These are phyloP conservation scores for Carex kokanica DNA, from an alignment of 176 grass and related monocot species.

Conservation along the genomic window DNA sequence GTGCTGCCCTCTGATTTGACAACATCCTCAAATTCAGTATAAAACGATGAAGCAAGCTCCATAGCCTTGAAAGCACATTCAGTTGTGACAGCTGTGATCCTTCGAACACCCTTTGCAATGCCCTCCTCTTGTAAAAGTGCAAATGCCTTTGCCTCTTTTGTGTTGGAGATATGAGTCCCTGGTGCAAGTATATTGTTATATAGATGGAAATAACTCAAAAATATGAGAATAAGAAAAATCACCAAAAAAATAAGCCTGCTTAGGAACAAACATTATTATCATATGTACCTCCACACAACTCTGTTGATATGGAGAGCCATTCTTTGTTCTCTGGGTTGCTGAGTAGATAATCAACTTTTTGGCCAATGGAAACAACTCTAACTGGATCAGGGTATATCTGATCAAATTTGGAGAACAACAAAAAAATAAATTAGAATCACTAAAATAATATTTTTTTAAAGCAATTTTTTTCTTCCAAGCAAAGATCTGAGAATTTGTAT, in stretches of 20 bases:
- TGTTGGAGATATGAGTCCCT: slow-evolving; percentile 93
- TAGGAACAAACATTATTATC: slow-evolving; percentile 2
- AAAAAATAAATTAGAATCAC: not conserved
- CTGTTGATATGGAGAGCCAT: slow-evolving; percentile 83
- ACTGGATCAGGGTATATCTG: slow-evolving; percentile 91
- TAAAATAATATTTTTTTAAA: not conserved
- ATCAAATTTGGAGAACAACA: not conserved
- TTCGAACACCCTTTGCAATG: slow-evolving; percentile 88
- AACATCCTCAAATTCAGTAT: slow-evolving; percentile 47
- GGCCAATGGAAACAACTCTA: slow-evolving; percentile 82
- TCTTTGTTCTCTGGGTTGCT: slow-evolving; percentile 64
- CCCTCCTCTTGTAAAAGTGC: slow-evolving; percentile 87
- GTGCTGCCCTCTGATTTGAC: slow-evolving; percentile 46
- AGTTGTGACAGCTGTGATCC: slow-evolving; percentile 82
- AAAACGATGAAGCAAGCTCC: slow-evolving; percentile 57
- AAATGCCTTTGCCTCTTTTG: slow-evolving; percentile 73
- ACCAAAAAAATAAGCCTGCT: not conserved
- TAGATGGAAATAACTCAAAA: not conserved
- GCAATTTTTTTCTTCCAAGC: not conserved
- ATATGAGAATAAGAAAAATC: not conserved
- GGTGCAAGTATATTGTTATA: slow-evolving; percentile 24
- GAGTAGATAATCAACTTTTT: slow-evolving; percentile 73
- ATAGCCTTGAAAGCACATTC: slow-evolving; percentile 59
- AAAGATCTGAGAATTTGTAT: not conserved
- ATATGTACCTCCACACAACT: slow-evolving; percentile 82